Evolutionary conservation across 2,329 filamentous ascomycete species (phyloP).

Genomic region (Didymosphaeria variabile): DNA sequence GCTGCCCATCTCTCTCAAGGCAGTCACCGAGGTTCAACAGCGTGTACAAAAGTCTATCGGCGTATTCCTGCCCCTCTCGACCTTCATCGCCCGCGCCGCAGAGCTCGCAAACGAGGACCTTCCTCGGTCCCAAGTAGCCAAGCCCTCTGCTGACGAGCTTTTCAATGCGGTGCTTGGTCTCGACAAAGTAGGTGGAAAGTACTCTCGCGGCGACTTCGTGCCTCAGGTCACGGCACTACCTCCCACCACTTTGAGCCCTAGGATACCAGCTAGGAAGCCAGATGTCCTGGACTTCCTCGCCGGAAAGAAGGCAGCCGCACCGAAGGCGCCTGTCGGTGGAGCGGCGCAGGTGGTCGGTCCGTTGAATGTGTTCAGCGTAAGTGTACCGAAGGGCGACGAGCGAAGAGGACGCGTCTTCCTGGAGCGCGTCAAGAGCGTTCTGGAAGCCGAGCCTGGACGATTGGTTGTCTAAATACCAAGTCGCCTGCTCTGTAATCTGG

Average conservation of each 20-base stretch:
- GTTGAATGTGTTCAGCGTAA: constrained; percentile 82
- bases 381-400: constrained; percentile 81
- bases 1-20: constrained; percentile 78
- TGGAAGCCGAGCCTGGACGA: constrained; percentile 58
- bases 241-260: constrained; percentile 34
- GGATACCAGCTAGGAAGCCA: constrained; percentile 58
- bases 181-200: constrained; percentile 56
- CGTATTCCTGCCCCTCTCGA: constrained; percentile 82
- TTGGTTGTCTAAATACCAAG: constrained; percentile 44
- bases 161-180: constrained; percentile 89
- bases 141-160: constrained; percentile 79
- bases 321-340: constrained; percentile 38
- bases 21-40: constrained; percentile 82
- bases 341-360: constrained; percentile 55
- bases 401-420: constrained; percentile 83
- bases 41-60: constrained; percentile 80
- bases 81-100: constrained; percentile 84
- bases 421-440: constrained; percentile 81
- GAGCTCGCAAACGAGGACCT: constrained; percentile 89
- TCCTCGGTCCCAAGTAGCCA: constrained; percentile 70
- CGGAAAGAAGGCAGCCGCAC: constrained; percentile 42
- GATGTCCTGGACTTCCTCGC: constrained; percentile 86
- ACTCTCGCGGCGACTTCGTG: constrained; percentile 69
- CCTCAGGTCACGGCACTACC: constrained; percentile 71
- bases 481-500: constrained; percentile 18